These are phyloP conservation scores for Carpinus viminea DNA, from an alignment of 306 rosid species.

Conservation along the genomic window DNA sequence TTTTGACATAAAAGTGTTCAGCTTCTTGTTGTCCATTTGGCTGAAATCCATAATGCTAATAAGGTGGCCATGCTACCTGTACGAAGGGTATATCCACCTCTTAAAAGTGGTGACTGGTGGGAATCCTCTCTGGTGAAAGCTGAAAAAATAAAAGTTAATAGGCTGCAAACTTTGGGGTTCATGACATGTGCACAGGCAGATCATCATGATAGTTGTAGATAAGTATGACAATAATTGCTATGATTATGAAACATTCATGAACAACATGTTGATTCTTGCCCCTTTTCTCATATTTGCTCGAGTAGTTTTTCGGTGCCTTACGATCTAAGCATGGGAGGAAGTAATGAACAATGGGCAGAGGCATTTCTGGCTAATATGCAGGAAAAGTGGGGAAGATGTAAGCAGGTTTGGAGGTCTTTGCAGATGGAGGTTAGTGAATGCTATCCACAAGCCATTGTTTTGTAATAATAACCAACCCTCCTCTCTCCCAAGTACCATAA, in stretches of 20 bases:
- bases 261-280: slow-evolving; percentile 21
- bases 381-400: slow-evolving; percentile 70
- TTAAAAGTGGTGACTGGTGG: too few relatives aligned
- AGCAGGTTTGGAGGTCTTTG: slow-evolving; percentile 65
- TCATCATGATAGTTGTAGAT: not conserved
- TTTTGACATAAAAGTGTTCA: not conserved
- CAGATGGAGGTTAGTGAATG: slow-evolving; percentile 69
- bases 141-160: too few relatives aligned
- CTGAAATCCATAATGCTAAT: not conserved
- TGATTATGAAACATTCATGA: not conserved
- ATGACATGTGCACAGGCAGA: too few relatives aligned
- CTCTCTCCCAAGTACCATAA: too few relatives aligned
- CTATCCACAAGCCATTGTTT: slow-evolving; percentile 72
- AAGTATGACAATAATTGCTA: not conserved
- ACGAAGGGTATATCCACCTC: too few relatives aligned
- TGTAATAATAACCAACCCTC: slow-evolving; percentile 33
- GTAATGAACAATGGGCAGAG: slow-evolving; percentile 75
- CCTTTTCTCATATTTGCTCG: slow-evolving; percentile 22
- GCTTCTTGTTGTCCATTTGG: not conserved
- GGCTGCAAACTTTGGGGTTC: not conserved
- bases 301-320: slow-evolving; percentile 82
- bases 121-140: too few relatives aligned
- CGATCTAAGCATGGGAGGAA: slow-evolving; percentile 70
- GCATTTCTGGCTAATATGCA: slow-evolving; percentile 56
- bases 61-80: not conserved